phyloP scores from a whole-genome alignment of 83 land plant species.

The Isoetes engelmannii region DNA sequence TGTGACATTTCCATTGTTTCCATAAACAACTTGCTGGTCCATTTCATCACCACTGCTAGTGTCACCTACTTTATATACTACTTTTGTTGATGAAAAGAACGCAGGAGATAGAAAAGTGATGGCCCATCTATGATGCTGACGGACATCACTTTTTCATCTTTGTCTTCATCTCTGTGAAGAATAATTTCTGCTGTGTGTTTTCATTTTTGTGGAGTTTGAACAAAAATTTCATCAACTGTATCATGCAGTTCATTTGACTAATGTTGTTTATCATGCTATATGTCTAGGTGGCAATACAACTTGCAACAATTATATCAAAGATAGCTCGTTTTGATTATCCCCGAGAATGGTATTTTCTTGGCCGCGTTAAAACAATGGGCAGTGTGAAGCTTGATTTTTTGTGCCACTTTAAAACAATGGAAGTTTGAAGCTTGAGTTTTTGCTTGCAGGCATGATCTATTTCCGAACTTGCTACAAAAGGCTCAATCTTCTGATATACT shows the following conservation, averaged over 20 bases:
- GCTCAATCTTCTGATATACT: slow-evolving; percentile 80
- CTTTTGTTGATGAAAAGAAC: background rate
- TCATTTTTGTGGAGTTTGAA: too few relatives aligned
- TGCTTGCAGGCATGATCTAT: slow-evolving; percentile 75
- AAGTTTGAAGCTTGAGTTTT: background rate
- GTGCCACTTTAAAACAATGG: background rate
- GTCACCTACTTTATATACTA: background rate
- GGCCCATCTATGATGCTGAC: too few relatives aligned
- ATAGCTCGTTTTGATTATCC: slow-evolving; percentile 98
- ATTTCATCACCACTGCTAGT: background rate
- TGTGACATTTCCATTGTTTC: too few relatives aligned
- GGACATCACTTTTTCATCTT: too few relatives aligned
- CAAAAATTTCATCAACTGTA: too few relatives aligned
- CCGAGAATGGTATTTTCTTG: slow-evolving; percentile 71
- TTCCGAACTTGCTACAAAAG: slow-evolving; percentile 68
- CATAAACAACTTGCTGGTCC: background rate
- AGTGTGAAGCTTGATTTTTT: background rate
- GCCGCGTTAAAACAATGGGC: background rate
- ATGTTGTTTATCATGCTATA: too few relatives aligned
- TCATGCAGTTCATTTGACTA: too few relatives aligned
- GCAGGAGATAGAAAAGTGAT: too few relatives aligned
- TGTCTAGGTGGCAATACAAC: slow-evolving; percentile 70
- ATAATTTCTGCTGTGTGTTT: too few relatives aligned
- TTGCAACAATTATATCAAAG: slow-evolving; percentile 84
- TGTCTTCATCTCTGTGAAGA: too few relatives aligned